A percentile compares a stretch with the other conserved stretches of the same genome.
These are phyloP conservation scores for Cercospora zeae-maydis DNA, from an alignment of 2,329 filamentous ascomycete genomes.

Conservation along the genomic window DNA sequence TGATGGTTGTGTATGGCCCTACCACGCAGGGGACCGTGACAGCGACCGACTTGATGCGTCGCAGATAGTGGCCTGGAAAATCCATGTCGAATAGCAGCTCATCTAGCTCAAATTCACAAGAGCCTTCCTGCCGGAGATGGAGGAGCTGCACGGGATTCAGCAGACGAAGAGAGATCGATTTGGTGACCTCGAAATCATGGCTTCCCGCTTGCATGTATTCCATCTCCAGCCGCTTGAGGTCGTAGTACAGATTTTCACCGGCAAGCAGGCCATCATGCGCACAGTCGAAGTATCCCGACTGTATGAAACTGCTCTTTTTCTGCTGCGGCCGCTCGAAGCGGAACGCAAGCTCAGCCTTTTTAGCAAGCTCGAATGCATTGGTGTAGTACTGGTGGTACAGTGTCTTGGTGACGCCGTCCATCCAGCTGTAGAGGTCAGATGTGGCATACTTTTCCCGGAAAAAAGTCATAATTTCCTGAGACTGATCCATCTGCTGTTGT, in stretches of 20 bases:
- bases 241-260: neutral
- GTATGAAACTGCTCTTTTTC: neutral
- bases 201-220: neutral
- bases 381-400: neutral
- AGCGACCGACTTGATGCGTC: neutral
- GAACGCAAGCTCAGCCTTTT: neutral
- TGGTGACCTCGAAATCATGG: neutral
- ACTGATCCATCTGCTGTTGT: neutral
- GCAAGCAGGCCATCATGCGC: neutral
- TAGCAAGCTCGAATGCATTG: neutral
- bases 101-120: neutral
- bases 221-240: neutral
- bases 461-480: neutral
- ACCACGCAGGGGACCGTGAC: neutral
- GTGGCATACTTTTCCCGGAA: neutral
- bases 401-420: neutral
- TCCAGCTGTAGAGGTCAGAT: neutral
- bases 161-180: neutral
- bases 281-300: neutral
- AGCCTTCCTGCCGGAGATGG: neutral
- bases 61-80: neutral
- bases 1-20: neutral
- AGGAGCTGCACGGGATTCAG: neutral
- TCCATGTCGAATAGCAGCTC: neutral
- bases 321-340: neutral